Conservation (phyloP, 129 eudicot species). For the Scalesia atractyloides region DNA sequence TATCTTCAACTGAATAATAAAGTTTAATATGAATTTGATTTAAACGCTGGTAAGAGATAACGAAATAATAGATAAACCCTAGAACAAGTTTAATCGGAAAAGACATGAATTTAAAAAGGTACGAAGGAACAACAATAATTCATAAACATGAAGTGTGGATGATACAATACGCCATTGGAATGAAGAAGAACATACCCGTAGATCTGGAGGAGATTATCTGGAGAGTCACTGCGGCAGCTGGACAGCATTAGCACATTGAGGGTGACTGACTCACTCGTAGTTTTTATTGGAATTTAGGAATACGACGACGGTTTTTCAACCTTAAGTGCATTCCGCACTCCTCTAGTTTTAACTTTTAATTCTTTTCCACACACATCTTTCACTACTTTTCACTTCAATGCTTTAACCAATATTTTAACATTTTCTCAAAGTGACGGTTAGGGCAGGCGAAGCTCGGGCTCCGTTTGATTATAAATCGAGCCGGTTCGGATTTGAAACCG, state of each 20-base stretch:
- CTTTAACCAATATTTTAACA: too few species aligned
- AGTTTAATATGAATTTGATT: not conserved
- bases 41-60: too few species aligned
- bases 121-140: not conserved
- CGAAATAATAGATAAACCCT: slow-evolving; percentile 17
- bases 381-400: not conserved
- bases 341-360: not conserved
- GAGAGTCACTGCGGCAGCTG: not conserved
- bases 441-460: too few species aligned
- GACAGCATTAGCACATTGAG: too few species aligned
- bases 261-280: not conserved
- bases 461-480: too few species aligned
- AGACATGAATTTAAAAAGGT: not conserved
- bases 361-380: not conserved
- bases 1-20: too few species aligned
- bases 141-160: slow-evolving; percentile 2
- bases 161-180: not conserved
- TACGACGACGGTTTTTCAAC: slow-evolving; percentile 12
- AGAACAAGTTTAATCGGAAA: not conserved
- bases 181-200: slow-evolving; percentile 4
- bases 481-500: too few species aligned
- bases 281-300: slow-evolving; percentile 3
- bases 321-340: not conserved
- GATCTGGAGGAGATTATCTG: too few species aligned
- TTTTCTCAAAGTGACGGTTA: too few species aligned